Evolutionary conservation across 129 eudicot genomes (phyloP), one percentile per base, ranked within the genome.

Genomic region (Deinandra increscens): DNA sequence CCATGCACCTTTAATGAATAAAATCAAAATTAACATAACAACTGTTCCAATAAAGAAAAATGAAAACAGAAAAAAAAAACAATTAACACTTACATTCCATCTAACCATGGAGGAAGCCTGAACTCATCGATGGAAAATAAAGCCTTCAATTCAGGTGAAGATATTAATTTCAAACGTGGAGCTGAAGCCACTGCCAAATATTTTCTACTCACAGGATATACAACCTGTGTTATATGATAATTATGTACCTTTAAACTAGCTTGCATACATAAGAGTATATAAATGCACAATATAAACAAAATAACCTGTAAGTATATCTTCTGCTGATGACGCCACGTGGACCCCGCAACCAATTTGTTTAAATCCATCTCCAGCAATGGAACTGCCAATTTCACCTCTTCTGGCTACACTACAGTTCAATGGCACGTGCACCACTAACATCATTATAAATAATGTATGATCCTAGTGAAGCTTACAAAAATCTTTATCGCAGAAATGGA

Each of bases 371-470:
- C 97, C 75, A 93, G 76, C 48, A 93, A 77, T 38, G 96, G 92
- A 64, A 93, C 86, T 49, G 96, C 88, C 75, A 93, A 83, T 77
- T 82, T 93, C 4, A 93, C 98, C 88, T 93, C 98, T 73, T 93
- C 97, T 11, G 87, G 79, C 97, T 93, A 86, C 84, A 80, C 85
- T 83, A 85, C 65, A 82, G 63, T 67, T 50, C 23, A 82, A 80
- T 67, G 75, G 67, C 69, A 77, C 44, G 65, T 48, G 61, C 74
- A 76, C 83, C 81, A 84, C 69, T 53, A 70, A 76, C 58, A 60
- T 71, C 70, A 79, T 85, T 49, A 80, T 46, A 41, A 78, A 49
- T 59, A 49, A 26, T 42, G 23, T 59, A 26, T 26, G 10, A 60
- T 53, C 50, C 69, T 59, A 20, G 31, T 43, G 36, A 42, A 49